Base-by-base conservation (phyloP, 2,329 filamentous ascomycete species). In the Ascocoryne sarcoides region DNA sequence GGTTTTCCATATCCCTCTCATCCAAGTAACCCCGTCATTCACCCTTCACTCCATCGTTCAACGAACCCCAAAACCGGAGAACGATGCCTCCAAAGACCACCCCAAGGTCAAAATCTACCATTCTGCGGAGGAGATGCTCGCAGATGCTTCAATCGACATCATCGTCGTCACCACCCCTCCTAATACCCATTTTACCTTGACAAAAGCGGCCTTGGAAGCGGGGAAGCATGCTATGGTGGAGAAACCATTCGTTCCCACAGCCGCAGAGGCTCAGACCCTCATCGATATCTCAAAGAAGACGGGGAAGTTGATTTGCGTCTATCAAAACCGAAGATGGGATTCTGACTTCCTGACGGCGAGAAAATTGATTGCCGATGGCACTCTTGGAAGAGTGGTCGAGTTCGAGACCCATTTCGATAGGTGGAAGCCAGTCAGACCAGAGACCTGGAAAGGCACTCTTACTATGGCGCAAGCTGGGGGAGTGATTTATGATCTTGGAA, bases 401-500 rank as follows among this genome's bases (percentile, higher is more conserved):
- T 85, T 83, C 55, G 76, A 88, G 61, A 82, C 81, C 16, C 84
- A 89, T 64, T 89, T 89, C 56, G 85, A 90, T 60, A 76, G 84
- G 14, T 80, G 83, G 63, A 74, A 78, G 14, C 68, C 80, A 10
- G 67, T 69, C 20, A 66, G 70, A 29, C 73, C 77, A 17, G 58
- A 67, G 42, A 69, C 65, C 36, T 90, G 84, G 84, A 88, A 88
- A 67, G 73, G 70, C 29, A 60, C 59, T 10, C 66, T 82, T 39
- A 62, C 68, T 20, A 73, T 81, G 54, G 59, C 64, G 14, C 68
- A 79, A 12, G 84, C 79, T 9, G 78, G 80, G 29, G 79, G 82
- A 26, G 78, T 59, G 69, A 16, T 88, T 16, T 89, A 82, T 55
- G 84, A 89, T 54, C 68, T 90, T 1, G 84, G 84, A 32, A 77